These are phyloP conservation scores for Ascoidea tarda DNA, from an alignment of 805 yeast genomes.

Conservation along the genomic window DNA sequence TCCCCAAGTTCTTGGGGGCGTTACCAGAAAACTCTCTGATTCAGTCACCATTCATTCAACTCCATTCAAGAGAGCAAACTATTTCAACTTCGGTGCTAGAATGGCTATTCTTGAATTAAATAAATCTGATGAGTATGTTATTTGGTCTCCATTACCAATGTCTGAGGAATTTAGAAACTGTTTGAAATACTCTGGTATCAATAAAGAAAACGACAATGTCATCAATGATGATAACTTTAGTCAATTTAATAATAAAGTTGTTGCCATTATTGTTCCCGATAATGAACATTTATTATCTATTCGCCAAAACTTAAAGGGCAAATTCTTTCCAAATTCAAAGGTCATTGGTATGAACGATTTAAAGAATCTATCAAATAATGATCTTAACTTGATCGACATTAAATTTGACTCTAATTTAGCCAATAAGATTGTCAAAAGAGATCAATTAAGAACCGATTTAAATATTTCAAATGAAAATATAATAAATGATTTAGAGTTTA, in stretches of 20 bases:
- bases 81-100: constrained; percentile 23
- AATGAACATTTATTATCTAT: constrained; percentile 47
- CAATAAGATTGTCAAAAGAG: constrained; percentile 19
- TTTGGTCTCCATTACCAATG: constrained; percentile 49
- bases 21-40: constrained; percentile 20
- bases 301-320: constrained; percentile 32
- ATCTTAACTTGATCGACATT: constrained; percentile 11
- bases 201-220: constrained; percentile 22
- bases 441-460: constrained; percentile 17
- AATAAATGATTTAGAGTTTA: constrained; percentile 32
- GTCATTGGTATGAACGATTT: constrained; percentile 26
- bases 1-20: constrained; percentile 24
- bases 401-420: constrained; percentile 30
- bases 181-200: constrained; percentile 21
- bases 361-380: constrained; percentile 11
- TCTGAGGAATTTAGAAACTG: constrained; percentile 29
- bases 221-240: constrained; percentile 8
- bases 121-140: constrained; percentile 20
- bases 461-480: constrained; percentile 17
- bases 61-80: constrained; percentile 17
- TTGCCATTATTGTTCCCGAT: constrained; percentile 46
- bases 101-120: constrained; percentile 22
- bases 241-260: no score
- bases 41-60: constrained; percentile 22
- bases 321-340: constrained; percentile 31